Evolutionary conservation across 768 basidiomycete species (phyloP).

Genomic region (Leucogyrophana mollusca): DNA sequence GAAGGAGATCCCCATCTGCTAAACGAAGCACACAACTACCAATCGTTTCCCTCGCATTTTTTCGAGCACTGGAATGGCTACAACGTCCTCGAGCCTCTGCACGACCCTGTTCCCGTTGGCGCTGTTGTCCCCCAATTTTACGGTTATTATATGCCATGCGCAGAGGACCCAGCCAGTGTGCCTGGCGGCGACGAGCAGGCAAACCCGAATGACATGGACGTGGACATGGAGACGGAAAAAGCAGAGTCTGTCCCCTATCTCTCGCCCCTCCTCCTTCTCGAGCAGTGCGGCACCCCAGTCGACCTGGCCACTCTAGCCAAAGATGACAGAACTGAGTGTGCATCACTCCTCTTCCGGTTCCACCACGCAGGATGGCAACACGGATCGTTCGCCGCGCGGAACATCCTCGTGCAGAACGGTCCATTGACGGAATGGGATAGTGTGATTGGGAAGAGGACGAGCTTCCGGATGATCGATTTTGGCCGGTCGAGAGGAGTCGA

Average conservation of each 20-base stretch:
- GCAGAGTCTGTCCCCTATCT: not conserved
- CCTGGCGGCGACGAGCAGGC: no score
- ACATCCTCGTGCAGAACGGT: conserved; percentile 40
- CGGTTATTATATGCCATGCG: conserved; percentile 49
- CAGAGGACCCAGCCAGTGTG: conserved; percentile 19
- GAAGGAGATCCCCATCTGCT: conserved; percentile 29
- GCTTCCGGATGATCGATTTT: conserved; percentile 45
- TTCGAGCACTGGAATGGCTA: conserved; percentile 6
- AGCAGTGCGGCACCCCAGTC: conserved; percentile 37
- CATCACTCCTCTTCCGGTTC: conserved; percentile 31
- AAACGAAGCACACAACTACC: conserved; percentile 8
- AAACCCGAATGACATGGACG: conserved; percentile 9
- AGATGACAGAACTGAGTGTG: conserved; percentile 7
- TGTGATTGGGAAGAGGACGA: conserved; percentile 27
- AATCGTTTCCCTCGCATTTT: conserved; percentile 5
- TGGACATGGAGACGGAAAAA: not conserved
- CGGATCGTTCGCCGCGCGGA: conserved; percentile 34
- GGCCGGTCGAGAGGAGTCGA: no score
- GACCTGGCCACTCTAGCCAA: conserved; percentile 12
- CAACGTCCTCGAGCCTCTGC: conserved; percentile 1
- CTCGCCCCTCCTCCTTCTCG: conserved; percentile 38
- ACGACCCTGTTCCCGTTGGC: conserved; percentile 43
- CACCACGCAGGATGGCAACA: conserved; percentile 32
- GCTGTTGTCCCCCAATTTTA: conserved; percentile 57
- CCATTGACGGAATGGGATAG: conserved; percentile 31